phyloP scores from a whole-genome alignment of 192 early-diverging fungal species.

The Mortierella antarctica region DNA sequence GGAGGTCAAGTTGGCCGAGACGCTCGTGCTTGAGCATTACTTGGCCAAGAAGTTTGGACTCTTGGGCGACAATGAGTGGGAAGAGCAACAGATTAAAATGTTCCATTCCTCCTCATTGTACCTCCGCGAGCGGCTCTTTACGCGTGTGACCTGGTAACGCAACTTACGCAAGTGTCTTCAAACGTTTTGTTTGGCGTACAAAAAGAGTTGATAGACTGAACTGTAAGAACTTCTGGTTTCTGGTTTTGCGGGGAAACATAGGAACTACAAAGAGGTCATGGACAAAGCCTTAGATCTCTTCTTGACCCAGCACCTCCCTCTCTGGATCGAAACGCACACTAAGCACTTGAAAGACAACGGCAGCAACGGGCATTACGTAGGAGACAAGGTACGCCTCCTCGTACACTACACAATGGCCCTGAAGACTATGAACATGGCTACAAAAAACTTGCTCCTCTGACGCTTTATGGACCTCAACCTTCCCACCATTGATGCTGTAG shows the following conservation, averaged over 20 bases:
- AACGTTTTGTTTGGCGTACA: not conserved
- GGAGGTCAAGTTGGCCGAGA: conserved; percentile 12
- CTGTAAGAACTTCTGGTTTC: not conserved
- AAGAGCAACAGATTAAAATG: conserved; percentile 36
- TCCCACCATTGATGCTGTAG: not conserved
- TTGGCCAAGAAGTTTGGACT: conserved; percentile 41
- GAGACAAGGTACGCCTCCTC: conserved; percentile 17
- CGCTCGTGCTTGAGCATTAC: conserved; percentile 24
- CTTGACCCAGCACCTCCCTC: conserved; percentile 4
- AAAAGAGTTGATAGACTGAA: not conserved
- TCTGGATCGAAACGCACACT: conserved; percentile 37
- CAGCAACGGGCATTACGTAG: conserved; percentile 41
- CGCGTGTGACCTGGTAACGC: conserved; percentile 31
- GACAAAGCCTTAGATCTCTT: conserved; percentile 18
- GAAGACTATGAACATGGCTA: not conserved
- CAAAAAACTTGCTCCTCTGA: not conserved
- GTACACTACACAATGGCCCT: too few relatives aligned
- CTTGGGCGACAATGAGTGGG: conserved; percentile 45
- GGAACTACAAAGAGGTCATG: conserved; percentile 39
- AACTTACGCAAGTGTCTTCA: not conserved
- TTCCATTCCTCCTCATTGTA: conserved; percentile 24
- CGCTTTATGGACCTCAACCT: not conserved
- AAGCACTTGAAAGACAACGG: conserved; percentile 41
- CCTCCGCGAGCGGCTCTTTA: conserved; percentile 25
- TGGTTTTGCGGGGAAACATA: not conserved